These are phyloP conservation scores for Hericium coralloides DNA, from an alignment of 768 basidiomycete species.

Conservation along the genomic window DNA sequence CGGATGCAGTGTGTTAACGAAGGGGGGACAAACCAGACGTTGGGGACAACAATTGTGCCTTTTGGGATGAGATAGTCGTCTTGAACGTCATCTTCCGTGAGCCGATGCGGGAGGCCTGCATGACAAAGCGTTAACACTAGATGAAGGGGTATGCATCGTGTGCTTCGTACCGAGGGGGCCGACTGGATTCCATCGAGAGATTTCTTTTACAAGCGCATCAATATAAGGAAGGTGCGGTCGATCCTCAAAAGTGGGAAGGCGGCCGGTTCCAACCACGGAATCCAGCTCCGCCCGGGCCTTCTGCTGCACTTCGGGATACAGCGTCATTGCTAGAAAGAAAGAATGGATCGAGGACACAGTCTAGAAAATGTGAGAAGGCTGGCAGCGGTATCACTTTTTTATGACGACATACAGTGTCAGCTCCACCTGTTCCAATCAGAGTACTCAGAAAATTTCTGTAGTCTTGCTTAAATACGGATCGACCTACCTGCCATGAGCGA, in stretches of 20 bases:
- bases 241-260: conserved; percentile 19
- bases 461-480: not conserved
- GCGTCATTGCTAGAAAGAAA: conserved; percentile 10
- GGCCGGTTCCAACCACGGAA: conserved; percentile 15
- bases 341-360: not conserved
- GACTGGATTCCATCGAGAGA: conserved; percentile 7
- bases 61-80: conserved; percentile 11
- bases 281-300: conserved; percentile 22
- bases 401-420: not conserved
- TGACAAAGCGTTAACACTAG: no score
- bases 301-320: conserved; percentile 7
- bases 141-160: not conserved
- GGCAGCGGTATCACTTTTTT: not conserved
- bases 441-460: not conserved
- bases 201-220: conserved; percentile 18
- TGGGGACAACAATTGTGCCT: conserved; percentile 7
- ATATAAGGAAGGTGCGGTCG: conserved; percentile 20
- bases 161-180: not conserved
- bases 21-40: conserved; percentile 2
- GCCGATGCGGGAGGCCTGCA: not conserved
- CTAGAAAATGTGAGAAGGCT: no score
- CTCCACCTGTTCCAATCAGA: not conserved
- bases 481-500: not conserved
- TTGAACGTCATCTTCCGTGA: conserved; percentile 4
- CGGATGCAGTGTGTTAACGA: not conserved